Conservation (phyloP, 2,329 filamentous ascomycete species). For the Phyllachora maydis region DNA sequence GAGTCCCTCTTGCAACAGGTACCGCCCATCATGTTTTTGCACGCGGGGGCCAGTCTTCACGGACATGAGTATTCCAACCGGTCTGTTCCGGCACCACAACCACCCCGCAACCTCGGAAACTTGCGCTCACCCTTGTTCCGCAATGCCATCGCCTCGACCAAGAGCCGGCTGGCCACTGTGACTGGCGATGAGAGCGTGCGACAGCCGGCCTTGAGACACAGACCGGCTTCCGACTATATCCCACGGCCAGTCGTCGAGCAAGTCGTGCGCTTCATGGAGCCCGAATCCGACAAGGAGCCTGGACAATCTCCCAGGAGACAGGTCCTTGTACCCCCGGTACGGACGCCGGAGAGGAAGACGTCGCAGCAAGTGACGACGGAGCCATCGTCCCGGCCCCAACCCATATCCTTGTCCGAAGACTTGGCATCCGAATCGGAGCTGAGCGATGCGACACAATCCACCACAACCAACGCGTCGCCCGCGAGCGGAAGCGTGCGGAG, state of each 20-base stretch:
- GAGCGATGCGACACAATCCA: constrained; percentile 22
- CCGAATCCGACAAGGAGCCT: constrained; percentile 7
- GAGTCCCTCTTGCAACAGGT: background rate
- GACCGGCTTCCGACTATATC: too few relatives aligned
- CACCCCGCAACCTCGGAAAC: constrained; percentile 9
- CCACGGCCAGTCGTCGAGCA: too few relatives aligned
- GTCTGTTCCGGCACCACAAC: constrained; percentile 11
- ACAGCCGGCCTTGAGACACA: too few relatives aligned
- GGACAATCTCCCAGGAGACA: too few relatives aligned
- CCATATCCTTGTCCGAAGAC: constrained; percentile 23
- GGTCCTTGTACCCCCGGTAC: too few relatives aligned
- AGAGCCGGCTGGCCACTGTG: constrained; percentile 6
- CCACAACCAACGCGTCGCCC: too few relatives aligned
- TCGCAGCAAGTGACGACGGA: too few relatives aligned
- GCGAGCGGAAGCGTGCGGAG: constrained; percentile 13
- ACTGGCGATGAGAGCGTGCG: constrained; percentile 1
- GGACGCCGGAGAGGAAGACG: too few relatives aligned
- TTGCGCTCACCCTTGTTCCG: constrained; percentile 19
- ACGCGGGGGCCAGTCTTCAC: constrained; percentile 36
- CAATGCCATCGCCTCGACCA: constrained; percentile 17
- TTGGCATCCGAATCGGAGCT: constrained; percentile 23
- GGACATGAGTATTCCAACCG: constrained; percentile 34
- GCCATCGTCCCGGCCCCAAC: too few relatives aligned
- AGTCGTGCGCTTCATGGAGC: constrained; percentile 25
- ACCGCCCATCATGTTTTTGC: constrained; percentile 31